A percentile compares a stretch with the other conserved stretches of the same genome.
phyloP scores from a whole-genome alignment of 768 basidiomycete species.

The Kwoniella europaea region DNA sequence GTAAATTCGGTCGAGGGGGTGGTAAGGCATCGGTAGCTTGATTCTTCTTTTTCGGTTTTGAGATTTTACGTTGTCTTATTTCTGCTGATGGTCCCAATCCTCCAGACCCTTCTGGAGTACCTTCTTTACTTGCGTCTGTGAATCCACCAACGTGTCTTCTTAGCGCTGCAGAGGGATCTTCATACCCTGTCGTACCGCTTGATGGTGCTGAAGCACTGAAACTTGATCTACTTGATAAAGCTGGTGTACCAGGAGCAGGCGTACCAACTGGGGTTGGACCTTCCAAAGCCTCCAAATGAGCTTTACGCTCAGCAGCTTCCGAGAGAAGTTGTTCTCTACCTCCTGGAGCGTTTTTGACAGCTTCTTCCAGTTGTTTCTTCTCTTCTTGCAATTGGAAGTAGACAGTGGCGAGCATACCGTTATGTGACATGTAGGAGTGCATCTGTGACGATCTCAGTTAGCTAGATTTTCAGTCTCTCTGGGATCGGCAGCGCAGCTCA shows the following conservation, averaged over 20 bases:
- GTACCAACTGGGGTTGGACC: conserved; percentile 38
- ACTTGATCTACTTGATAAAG: conserved; percentile 1
- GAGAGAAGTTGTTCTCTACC: conserved; percentile 38
- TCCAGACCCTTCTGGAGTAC: conserved; percentile 6
- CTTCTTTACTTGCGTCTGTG: conserved; percentile 18
- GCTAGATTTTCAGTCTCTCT: not conserved
- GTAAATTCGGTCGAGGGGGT: conserved; percentile 32
- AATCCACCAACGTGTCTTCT: conserved; percentile 25
- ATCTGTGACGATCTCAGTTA: conserved; percentile 64
- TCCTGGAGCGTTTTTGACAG: conserved; percentile 41
- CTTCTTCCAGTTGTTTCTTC: conserved; percentile 60
- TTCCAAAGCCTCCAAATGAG: conserved; percentile 36
- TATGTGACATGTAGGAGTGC: conserved; percentile 89
- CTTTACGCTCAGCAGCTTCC: conserved; percentile 35
- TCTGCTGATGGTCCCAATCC: conserved; percentile 16
- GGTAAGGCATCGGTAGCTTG: conserved; percentile 41
- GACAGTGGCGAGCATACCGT: conserved; percentile 75
- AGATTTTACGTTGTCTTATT: conserved; percentile 16
- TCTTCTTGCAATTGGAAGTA: conserved; percentile 52
- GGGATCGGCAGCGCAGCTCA: conserved; percentile 22
- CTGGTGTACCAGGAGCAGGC: conserved; percentile 30
- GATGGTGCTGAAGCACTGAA: conserved; percentile 10
- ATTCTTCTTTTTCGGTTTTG: conserved; percentile 14
- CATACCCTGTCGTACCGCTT: conserved; percentile 25
- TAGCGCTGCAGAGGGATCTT: conserved; percentile 27